Conservation (phyloP, 495 filamentous ascomycete species). For the Umbilicaria muhlenbergii region DNA sequence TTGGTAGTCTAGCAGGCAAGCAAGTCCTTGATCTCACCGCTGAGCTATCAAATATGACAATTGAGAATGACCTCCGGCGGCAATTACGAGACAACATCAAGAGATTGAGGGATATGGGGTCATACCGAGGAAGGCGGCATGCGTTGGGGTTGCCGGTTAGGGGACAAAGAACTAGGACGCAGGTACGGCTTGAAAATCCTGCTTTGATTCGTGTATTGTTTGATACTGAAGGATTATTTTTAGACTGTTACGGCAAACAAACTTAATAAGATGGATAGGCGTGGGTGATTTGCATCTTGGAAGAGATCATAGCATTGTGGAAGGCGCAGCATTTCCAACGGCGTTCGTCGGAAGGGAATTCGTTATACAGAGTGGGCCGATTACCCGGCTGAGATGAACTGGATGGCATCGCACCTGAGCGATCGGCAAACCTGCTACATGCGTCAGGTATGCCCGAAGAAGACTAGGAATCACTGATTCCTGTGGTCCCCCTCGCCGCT, state of each 20-base stretch:
- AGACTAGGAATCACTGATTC: too few relatives aligned
- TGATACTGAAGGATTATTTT: neutral
- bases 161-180: constrained; percentile 73
- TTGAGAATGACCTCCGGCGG: constrained; percentile 75
- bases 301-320: neutral
- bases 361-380: too few relatives aligned
- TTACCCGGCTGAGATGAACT: too few relatives aligned
- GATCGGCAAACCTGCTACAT: too few relatives aligned
- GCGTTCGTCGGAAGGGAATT: too few relatives aligned
- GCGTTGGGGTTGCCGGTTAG: constrained; percentile 76
- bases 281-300: constrained; percentile 23
- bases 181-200: constrained; percentile 28
- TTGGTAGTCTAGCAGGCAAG: constrained; percentile 53
- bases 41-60: constrained; percentile 78
- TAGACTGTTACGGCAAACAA: constrained; percentile 61
- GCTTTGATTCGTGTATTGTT: constrained; percentile 3
- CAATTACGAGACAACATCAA: constrained; percentile 70
- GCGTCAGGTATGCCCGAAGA: too few relatives aligned
- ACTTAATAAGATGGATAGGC: constrained; percentile 65
- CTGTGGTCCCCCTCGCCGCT: too few relatives aligned
- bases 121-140: constrained; percentile 80
- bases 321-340: too few relatives aligned
- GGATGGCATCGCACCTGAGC: too few relatives aligned
- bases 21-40: constrained; percentile 65
- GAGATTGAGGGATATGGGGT: constrained; percentile 77